Percentiles rank a stretch among this genome's conserved stretches.
Evolutionary conservation across 371 early-diverging fungal genomes (phyloP).

Genomic region (Entomophthora muscae): DNA sequence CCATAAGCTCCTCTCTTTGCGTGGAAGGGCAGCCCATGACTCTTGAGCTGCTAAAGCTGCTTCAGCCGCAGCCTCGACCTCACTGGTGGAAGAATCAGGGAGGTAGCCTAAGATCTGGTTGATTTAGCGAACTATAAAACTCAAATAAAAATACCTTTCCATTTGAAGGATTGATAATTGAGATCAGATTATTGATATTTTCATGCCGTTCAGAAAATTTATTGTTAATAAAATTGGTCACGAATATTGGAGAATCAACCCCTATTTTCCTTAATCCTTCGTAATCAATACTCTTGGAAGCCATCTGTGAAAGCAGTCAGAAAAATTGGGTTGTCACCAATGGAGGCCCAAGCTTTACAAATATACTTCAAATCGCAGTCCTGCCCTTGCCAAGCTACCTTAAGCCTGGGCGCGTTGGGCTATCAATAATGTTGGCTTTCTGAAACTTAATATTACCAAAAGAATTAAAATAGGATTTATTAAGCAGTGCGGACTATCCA

Average conservation of each 20-base stretch:
- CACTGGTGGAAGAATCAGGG: conserved; percentile 36
- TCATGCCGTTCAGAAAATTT: background rate
- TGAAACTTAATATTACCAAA: too few relatives aligned
- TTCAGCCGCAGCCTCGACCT: conserved; percentile 41
- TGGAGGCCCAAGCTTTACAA: too few relatives aligned
- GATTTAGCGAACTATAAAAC: background rate
- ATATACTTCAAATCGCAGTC: too few relatives aligned
- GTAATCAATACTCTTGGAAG: background rate
- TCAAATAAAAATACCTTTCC: background rate
- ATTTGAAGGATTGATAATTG: background rate
- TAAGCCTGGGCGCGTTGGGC: too few relatives aligned
- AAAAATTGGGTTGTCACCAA: too few relatives aligned
- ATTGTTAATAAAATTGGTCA: background rate
- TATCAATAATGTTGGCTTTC: too few relatives aligned
- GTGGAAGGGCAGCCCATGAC: conserved; percentile 33
- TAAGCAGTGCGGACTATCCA: too few relatives aligned
- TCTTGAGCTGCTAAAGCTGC: conserved; percentile 42
- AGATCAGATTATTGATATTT: background rate
- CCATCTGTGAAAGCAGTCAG: background rate
- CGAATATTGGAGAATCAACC: background rate
- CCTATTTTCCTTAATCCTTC: background rate
- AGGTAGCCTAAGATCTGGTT: background rate
- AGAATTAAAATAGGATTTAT: too few relatives aligned
- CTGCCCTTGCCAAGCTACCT: too few relatives aligned
- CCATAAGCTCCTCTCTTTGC: conserved; percentile 22